phyloP scores from a whole-genome alignment of 805 yeast species.

The Metschnikowia drakensbergensis region DNA sequence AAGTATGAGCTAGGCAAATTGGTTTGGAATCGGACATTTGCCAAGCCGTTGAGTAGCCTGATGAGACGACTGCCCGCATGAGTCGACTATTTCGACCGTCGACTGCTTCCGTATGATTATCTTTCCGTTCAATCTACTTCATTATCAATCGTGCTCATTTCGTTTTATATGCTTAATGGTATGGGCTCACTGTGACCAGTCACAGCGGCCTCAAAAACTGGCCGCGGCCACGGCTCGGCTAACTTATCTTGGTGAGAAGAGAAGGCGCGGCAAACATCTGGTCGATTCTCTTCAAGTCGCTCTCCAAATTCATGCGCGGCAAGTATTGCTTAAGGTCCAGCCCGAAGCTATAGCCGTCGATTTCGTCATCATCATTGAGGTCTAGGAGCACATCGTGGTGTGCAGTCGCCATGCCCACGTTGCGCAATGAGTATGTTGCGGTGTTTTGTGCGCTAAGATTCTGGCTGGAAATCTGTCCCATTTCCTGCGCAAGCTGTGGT shows the following conservation, averaged over 20 bases:
- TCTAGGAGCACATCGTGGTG: slow-evolving; percentile 8
- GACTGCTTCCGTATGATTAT: too few species aligned
- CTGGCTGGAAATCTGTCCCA: background rate
- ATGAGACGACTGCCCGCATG: too few species aligned
- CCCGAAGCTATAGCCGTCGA: slow-evolving; percentile 14
- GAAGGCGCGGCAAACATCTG: slow-evolving; percentile 9
- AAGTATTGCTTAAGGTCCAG: slow-evolving; percentile 14
- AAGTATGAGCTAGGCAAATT: too few species aligned
- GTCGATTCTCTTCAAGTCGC: slow-evolving; percentile 15
- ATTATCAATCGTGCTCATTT: background rate
- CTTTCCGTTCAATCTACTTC: background rate
- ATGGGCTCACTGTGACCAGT: background rate
- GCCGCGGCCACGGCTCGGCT: background rate
- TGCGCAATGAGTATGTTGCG: background rate
- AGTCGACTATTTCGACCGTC: too few species aligned
- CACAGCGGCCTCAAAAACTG: background rate
- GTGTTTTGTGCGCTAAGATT: background rate
- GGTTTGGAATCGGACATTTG: too few species aligned
- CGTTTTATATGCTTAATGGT: background rate
- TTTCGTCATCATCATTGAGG: slow-evolving; percentile 12
- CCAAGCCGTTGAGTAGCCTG: too few species aligned
- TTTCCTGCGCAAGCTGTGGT: background rate
- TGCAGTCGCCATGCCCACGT: background rate
- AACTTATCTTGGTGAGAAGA: slow-evolving; percentile 4
- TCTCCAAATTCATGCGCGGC: slow-evolving; percentile 16